phyloP scores from a whole-genome alignment of 306 rosid species.

The Cicer judaicum region DNA sequence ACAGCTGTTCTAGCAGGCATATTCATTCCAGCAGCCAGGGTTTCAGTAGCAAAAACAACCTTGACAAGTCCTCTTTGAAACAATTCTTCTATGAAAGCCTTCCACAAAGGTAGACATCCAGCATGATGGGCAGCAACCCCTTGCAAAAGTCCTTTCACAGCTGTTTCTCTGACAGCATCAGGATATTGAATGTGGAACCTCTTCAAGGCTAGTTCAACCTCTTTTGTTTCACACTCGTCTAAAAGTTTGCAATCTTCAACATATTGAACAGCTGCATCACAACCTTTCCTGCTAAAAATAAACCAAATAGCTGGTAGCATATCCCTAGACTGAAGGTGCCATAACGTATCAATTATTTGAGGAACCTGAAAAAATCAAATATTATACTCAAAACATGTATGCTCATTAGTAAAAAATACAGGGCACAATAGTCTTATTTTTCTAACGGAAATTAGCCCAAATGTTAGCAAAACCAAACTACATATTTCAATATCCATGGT shows the following conservation, averaged over 20 bases:
- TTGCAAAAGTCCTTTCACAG: slow-evolving; percentile 77
- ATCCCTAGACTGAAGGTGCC: slow-evolving; percentile 80
- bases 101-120: slow-evolving; percentile 96
- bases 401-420: slow-evolving; percentile 28
- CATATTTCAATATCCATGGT: slow-evolving; percentile 33
- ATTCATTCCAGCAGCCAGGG: slow-evolving; percentile 96
- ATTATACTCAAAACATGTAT: slow-evolving; percentile 36
- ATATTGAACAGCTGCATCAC: slow-evolving; percentile 93
- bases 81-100: slow-evolving; percentile 89
- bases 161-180: slow-evolving; percentile 91
- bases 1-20: slow-evolving; percentile 98
- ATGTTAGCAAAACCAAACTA: slow-evolving; percentile 16
- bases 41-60: slow-evolving; percentile 97
- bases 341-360: slow-evolving; percentile 80
- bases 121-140: slow-evolving; percentile 99
- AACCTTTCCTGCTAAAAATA: slow-evolving; percentile 98
- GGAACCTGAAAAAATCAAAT: slow-evolving; percentile 71
- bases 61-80: slow-evolving; percentile 94
- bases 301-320: slow-evolving; percentile 99
- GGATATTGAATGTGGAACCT: slow-evolving; percentile 85
- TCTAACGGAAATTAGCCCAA: slow-evolving; percentile 15
- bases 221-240: slow-evolving; percentile 82
- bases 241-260: slow-evolving; percentile 77
- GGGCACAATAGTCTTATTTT: slow-evolving; percentile 19
- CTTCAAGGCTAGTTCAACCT: slow-evolving; percentile 89